Evolutionary conservation across 306 rosid genomes (phyloP).

Genomic region (Citrullus colocynthis): DNA sequence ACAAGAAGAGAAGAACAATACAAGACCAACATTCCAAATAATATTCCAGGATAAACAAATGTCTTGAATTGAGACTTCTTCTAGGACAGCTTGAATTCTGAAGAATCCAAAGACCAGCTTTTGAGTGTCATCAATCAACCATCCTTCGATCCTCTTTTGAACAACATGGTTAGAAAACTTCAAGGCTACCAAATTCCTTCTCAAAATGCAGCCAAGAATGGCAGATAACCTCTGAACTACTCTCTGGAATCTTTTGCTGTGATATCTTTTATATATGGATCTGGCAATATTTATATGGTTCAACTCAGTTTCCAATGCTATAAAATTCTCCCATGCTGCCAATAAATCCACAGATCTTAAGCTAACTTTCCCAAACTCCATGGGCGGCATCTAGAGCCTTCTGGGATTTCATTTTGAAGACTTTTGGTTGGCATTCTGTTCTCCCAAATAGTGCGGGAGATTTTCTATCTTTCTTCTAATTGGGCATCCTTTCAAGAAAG

Average conservation of each 20-base stretch:
- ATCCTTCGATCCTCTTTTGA: background rate
- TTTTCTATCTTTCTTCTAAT: too few relatives aligned
- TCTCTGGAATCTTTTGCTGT: constrained; percentile 55
- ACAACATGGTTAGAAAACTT: constrained; percentile 60
- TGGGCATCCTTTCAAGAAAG: too few relatives aligned
- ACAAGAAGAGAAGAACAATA: background rate
- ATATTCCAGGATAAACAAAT: too few relatives aligned
- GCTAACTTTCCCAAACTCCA: constrained; percentile 80
- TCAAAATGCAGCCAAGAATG: constrained; percentile 78
- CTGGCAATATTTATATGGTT: constrained; percentile 66
- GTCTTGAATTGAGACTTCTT: too few relatives aligned
- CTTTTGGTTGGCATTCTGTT: too few relatives aligned
- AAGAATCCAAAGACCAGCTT: too few relatives aligned
- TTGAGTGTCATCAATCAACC: too few relatives aligned
- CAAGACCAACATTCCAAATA: too few relatives aligned
- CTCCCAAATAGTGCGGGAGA: too few relatives aligned
- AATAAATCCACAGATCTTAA: constrained; percentile 71
- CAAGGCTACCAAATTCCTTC: constrained; percentile 72
- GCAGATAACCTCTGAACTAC: constrained; percentile 91
- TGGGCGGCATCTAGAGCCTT: constrained; percentile 63
- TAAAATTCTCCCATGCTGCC: constrained; percentile 75
- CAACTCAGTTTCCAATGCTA: constrained; percentile 62
- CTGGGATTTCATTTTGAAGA: background rate
- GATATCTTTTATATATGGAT: constrained; percentile 75
- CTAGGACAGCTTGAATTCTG: too few relatives aligned